Conservation (phyloP, 306 rosid species). For the Morella rubra region DNA sequence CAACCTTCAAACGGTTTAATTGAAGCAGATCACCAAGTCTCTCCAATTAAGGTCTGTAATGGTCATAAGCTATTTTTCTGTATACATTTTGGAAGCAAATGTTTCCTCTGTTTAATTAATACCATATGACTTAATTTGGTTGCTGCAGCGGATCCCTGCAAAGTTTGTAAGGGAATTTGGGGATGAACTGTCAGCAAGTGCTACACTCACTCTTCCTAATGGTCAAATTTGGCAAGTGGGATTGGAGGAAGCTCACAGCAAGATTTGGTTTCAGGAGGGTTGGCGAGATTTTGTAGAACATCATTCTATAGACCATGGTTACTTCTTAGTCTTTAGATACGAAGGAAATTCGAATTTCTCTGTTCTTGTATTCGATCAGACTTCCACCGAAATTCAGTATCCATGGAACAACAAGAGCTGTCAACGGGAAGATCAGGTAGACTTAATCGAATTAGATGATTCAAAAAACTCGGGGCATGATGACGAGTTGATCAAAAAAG, state of each 20-base stretch:
- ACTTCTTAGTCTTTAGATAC: constrained; percentile 25
- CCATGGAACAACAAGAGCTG: not conserved
- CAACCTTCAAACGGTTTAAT: too few species aligned
- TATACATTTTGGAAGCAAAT: too few species aligned
- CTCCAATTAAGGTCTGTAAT: too few species aligned
- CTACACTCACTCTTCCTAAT: constrained; percentile 11
- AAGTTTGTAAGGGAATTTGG: constrained; percentile 9
- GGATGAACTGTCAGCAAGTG: constrained; percentile 12
- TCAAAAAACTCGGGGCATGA: not conserved
- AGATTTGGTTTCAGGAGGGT: constrained; percentile 15
- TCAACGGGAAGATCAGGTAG: not conserved
- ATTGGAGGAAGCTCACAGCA: not conserved
- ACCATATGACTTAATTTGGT: not conserved
- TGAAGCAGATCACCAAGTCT: too few species aligned
- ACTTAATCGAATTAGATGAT: not conserved
- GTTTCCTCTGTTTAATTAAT: too few species aligned
- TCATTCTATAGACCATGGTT: constrained; percentile 15
- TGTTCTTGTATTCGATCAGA: constrained; percentile 12
- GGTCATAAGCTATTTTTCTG: too few species aligned
- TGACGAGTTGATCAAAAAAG: not conserved
- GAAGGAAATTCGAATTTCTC: constrained; percentile 22
- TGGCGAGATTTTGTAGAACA: constrained; percentile 24
- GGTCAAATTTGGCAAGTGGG: constrained; percentile 25
- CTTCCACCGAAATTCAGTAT: constrained; percentile 26
- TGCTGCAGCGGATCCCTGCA: constrained; percentile 17